Percentiles rank a stretch among this genome's conserved stretches.
These are phyloP conservation scores for Fragaria vesca DNA, from an alignment of 306 rosid species.

Conservation along the genomic window DNA sequence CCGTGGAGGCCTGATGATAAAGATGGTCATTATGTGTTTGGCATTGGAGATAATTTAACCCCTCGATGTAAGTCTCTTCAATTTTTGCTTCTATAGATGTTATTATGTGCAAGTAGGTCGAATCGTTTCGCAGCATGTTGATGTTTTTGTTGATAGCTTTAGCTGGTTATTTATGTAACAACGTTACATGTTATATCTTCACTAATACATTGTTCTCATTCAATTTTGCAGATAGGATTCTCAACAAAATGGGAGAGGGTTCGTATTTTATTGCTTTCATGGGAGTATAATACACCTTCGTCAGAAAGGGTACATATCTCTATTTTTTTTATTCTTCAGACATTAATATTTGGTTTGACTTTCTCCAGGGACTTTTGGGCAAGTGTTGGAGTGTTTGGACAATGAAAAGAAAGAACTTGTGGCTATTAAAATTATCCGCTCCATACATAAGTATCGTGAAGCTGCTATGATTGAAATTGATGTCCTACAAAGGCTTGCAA, in stretches of 20 bases:
- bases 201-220: constrained; percentile 19
- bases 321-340: background rate
- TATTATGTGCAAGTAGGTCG: background rate
- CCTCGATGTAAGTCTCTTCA: constrained; percentile 52
- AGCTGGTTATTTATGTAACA: background rate
- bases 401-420: constrained; percentile 68
- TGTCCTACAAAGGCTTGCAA: constrained; percentile 61
- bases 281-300: background rate
- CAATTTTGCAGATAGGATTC: constrained; percentile 64
- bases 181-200: background rate
- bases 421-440: constrained; percentile 70
- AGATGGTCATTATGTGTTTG: constrained; percentile 70
- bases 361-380: constrained; percentile 74
- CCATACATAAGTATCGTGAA: constrained; percentile 64
- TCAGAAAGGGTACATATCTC: background rate
- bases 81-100: background rate
- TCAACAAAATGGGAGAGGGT: constrained; percentile 88
- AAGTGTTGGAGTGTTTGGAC: constrained; percentile 75
- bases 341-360: constrained; percentile 16
- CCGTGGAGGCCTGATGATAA: constrained; percentile 84
- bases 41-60: constrained; percentile 63
- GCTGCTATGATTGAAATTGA: constrained; percentile 86
- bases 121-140: background rate
- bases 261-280: constrained; percentile 7
- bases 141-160: background rate